Base-by-base conservation (phyloP, 208 protist species). In the Trypanosoma lewisi region DNA sequence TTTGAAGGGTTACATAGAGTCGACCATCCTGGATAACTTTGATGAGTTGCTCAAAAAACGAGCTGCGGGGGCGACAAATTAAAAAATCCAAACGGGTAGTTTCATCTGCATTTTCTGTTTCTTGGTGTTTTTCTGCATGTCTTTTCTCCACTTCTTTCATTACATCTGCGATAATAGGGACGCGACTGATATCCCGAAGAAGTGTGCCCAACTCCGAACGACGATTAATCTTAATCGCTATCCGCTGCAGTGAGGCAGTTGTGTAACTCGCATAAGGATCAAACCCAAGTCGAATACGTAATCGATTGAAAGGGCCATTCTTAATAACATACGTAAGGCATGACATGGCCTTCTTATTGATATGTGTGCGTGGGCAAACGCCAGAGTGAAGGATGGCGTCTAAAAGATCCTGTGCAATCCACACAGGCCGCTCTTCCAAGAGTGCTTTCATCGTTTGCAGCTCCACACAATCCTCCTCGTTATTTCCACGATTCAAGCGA, bases 251-350 rank as follows among this genome's bases (percentile, higher is more conserved):
- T 23, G 51, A 37, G 28, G 58, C 67, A 30, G 67, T 52, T 16
- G n/a, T 48, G 60, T 84, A 85, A 54, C 47, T 76, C 21, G 62
- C 73, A 63, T 89, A 94, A 0, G 88, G 88, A 62, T 95, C 71
- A 75, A 81, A 91, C 47, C 75, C 83, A n/a, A 86, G 49, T 2
- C 83, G 78, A 52, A 95, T 73, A 42, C 85, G 83, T n/a, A 91
- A 58, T 4, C 88, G 78, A 63, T 89, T 87, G 74, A 89, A 95
- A 7, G 88, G 83, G 3, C 88, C 88, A 51, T 71, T 86, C 36
- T 54, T 56, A 27, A 95, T 78, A 4, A 82, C 41, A 52, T 95
- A 95, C 17, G 88, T 91, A 36, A 91, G 64, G 44, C 75, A 81
- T 27, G 67, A 44, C 28, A 92, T 75, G 3, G 83, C 76, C 48